Evolutionary conservation across 192 early-diverging fungal genomes (phyloP), one percentile per base, ranked within the genome.

Genomic region (Coemansia sp.): DNA sequence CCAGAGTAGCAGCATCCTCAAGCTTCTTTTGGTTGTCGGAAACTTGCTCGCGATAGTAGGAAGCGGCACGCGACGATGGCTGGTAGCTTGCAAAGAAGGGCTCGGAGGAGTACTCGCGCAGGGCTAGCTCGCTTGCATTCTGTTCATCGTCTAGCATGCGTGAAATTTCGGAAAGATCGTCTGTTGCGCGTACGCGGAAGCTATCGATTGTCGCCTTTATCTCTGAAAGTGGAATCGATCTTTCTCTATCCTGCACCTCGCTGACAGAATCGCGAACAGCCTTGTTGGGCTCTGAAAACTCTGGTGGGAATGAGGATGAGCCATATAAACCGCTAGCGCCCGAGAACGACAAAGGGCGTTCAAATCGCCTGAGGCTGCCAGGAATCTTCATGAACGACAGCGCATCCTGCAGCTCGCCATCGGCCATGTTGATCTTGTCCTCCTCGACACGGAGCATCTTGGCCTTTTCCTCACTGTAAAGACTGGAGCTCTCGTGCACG

Each of bases 391-490:
- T 91, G 41, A 93, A 94, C 56, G 91, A 89, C 22, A 99, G 72
- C 6, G 91, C 85, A 21, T 90, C 90, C 49, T 92, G 85, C 15
- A 97, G 72, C 68, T 99, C 95, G 26, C 83, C 88, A 72, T 98
- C 91, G 7, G 94, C 91, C 7, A 89, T 67, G 52, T 94, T 93
- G 37, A 90, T 91, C 66, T 85, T 80, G 65, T 90, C 94, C 21
- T 88, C 87, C 57, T 95, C 92, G 21, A 84, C 74, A 22, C 97
- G 89, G 8, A 97, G 85, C 41, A 99, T 67, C 81, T 95, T 95
- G 18, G 94, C 95, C 81, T 97, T 94, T 73, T 97, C 95, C 72
- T 98, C 97, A 21, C 94, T 95, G 67, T 99, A 99, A 65, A 98
- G 61, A 22, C 92, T 94, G 13, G 95, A 86, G 46, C 92, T 89